Percentiles rank a stretch among this genome's conserved stretches.
Conservation (phyloP, 108 stramenopile genomes). For the Aurantiochytrium sp. region DNA sequence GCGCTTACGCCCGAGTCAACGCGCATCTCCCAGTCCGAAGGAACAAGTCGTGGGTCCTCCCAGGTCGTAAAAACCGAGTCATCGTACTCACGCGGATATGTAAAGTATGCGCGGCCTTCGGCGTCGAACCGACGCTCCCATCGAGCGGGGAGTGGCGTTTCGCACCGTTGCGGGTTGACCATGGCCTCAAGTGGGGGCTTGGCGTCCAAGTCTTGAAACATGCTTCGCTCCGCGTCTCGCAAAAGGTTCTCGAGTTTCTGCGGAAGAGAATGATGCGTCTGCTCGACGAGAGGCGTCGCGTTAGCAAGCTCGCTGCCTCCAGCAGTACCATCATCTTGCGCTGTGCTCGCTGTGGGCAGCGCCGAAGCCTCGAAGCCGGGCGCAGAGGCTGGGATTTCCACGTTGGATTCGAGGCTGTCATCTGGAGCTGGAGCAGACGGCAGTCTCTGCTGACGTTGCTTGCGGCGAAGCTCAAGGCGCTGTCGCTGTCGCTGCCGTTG, state of each 20-base stretch:
- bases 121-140: background rate
- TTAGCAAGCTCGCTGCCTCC: too few relatives aligned
- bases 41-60: background rate
- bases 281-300: too few relatives aligned
- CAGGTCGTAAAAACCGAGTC: background rate
- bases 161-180: background rate
- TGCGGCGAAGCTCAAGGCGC: background rate
- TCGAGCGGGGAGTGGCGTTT: background rate
- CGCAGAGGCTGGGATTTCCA: too few relatives aligned
- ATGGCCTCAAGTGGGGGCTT: background rate
- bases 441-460: background rate
- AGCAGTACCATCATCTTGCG: too few relatives aligned
- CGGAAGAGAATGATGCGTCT: too few relatives aligned
- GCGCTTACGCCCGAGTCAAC: background rate
- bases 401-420: too few relatives aligned
- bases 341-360: background rate
- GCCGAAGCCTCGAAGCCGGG: too few relatives aligned
- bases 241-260: background rate
- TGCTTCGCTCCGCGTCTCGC: background rate
- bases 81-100: background rate
- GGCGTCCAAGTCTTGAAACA: background rate
- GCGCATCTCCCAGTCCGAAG: slow-evolving; percentile 16
- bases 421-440: too few relatives aligned
- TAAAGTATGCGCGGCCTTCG: background rate
- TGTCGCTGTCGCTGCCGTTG: background rate